phyloP scores from a whole-genome alignment of 345 rosid genomes.

The Lepidium sativum region DNA sequence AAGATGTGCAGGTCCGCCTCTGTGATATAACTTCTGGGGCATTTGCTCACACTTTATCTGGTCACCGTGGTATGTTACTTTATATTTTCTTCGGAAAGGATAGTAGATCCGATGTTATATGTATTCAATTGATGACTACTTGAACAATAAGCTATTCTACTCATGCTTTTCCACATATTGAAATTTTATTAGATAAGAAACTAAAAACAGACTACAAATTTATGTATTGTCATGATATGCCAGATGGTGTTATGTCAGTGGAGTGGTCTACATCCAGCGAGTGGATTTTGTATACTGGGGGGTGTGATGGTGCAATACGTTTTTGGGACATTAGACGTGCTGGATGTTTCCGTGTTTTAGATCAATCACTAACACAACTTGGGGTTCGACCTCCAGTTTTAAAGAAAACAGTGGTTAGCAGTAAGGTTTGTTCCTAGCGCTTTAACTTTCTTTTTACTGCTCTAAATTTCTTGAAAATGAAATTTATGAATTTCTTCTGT shows the following conservation, averaged over 20 bases:
- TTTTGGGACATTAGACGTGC: conserved; percentile 97
- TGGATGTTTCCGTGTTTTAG: conserved; percentile 81
- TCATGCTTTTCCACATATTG: not conserved
- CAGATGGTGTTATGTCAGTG: conserved; percentile 89
- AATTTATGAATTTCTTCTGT: not conserved
- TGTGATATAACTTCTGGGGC: conserved; percentile 95
- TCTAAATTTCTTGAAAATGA: not conserved
- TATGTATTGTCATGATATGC: conserved; percentile 23
- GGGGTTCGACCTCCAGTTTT: conserved; percentile 69
- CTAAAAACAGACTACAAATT: not conserved
- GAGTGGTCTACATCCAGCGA: conserved; percentile 97
- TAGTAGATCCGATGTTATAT: not conserved
- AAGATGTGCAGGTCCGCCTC: conserved; percentile 94
- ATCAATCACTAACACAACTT: conserved; percentile 79
- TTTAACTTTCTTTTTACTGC: not conserved
- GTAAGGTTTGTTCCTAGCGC: conserved; percentile 42
- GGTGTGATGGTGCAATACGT: conserved; percentile 96
- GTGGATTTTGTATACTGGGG: conserved; percentile 87
- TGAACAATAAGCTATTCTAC: not conserved
- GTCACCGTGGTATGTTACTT: conserved; percentile 71
- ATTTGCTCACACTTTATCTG: conserved; percentile 81
- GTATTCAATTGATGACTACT: not conserved
- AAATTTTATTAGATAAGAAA: not conserved
- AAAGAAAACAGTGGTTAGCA: conserved; percentile 32
- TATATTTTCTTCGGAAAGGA: not conserved